Evolutionary conservation across 768 basidiomycete species (phyloP).

Genomic region (Auricularia heimuer): DNA sequence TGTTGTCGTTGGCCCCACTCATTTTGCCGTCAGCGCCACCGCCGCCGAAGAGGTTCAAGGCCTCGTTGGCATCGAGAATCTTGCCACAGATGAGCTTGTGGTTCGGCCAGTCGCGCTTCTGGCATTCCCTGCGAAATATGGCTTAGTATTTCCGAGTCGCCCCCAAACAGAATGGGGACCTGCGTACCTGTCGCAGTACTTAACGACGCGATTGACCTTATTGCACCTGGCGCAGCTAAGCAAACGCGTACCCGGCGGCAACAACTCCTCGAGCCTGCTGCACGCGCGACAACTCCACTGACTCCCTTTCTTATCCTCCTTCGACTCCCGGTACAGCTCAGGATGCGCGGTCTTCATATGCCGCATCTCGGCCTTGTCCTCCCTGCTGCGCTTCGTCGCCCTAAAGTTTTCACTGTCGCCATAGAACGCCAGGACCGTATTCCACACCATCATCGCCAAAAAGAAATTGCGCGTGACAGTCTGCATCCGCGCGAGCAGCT

Average conservation of each 20-base stretch:
- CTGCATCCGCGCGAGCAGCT: background rate
- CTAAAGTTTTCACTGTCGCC: background rate
- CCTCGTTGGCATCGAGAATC: background rate
- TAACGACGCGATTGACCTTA: background rate
- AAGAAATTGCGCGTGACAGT: background rate
- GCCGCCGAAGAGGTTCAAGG: background rate
- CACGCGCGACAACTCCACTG: background rate
- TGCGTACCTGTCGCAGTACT: background rate
- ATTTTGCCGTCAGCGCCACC: background rate
- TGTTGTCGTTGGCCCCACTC: background rate
- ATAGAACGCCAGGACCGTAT: background rate
- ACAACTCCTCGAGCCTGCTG: background rate
- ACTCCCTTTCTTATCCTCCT: background rate
- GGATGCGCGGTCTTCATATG: background rate
- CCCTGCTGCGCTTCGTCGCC: background rate
- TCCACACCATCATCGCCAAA: slow-evolving; percentile 1
- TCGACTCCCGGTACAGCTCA: background rate
- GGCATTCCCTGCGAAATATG: background rate
- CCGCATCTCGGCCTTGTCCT: background rate
- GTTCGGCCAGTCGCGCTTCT: background rate
- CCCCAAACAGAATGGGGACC: background rate
- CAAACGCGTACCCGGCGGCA: background rate
- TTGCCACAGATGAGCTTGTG: slow-evolving; percentile 1
- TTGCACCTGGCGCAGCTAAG: background rate
- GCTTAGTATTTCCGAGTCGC: background rate